Base-by-base conservation (phyloP, 805 yeast genomes). In the Dipodascus geniculatus region DNA sequence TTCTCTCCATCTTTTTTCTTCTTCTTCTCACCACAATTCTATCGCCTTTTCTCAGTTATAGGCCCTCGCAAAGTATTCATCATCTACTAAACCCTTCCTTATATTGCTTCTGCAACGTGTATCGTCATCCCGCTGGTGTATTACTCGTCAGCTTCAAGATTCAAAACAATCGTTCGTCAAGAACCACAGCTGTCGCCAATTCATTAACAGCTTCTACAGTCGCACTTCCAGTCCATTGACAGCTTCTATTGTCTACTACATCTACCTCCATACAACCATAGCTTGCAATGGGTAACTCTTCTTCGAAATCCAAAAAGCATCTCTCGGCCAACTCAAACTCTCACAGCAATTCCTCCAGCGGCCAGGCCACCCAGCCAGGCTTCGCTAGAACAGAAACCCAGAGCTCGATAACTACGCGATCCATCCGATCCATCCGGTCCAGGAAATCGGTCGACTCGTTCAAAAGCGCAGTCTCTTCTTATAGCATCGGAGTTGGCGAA, bases 331-430 rank as follows among this genome's bases (percentile, higher is more conserved):
- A 14, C 20, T n/a, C 11, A 16, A n/a, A 14, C 20, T 11, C 44
- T n/a, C 4, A 14, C 14, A 9, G 20, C 19, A n/a, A 14, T 38
- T 6, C 4, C 44, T n/a, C 44, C 44, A 38, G 20, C 14, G 20
- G 20, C 4, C 20, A 17, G 20, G 4, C 44, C 8, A 8, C 35
- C 19, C 44, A 17, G 14, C 44, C 44, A 3, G 44, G 20, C 20
- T 38, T 38, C 44, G 17, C 44, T 3, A 38, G 44, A 38, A n/a
- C 44, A 38, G 44, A 38, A n/a, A 38, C 44, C 20, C 44, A 38
- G 19, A 38, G 20, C 44, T 38, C 44, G 4, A 17, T 38, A 14
- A 17, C 20, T 38, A 17, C 20, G 14, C 44, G 44, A 4, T 38
- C 44, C 14, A 14, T 38, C 8, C 11, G 44, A 16, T 38, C 44